A percentile compares a stretch with the other conserved stretches of the same genome.
Conservation (phyloP, 345 rosid species). For the Reutealis trisperma region DNA sequence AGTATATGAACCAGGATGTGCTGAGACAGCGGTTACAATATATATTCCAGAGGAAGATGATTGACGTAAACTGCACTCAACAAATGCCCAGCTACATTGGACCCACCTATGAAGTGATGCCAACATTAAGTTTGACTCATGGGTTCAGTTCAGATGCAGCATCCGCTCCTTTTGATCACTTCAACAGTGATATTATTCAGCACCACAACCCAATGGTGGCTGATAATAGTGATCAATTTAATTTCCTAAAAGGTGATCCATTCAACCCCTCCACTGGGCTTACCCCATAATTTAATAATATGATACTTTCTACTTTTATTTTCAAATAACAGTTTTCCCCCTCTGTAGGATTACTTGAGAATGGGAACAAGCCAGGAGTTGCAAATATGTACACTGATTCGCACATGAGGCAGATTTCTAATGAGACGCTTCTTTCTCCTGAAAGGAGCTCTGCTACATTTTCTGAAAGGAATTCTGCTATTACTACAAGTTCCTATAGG, state of each 20-base stretch:
- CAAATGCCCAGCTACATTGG: not conserved
- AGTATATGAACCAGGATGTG: slow-evolving; percentile 29
- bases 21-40: slow-evolving; percentile 18
- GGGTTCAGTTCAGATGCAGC: not conserved
- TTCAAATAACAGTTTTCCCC: not conserved
- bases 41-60: slow-evolving; percentile 12
- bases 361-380: slow-evolving; percentile 2
- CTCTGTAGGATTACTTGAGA: slow-evolving; percentile 8
- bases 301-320: not conserved
- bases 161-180: not conserved
- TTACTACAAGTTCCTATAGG: slow-evolving; percentile 16
- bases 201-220: not conserved
- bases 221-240: slow-evolving; percentile 10
- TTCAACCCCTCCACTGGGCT: not conserved
- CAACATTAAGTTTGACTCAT: not conserved
- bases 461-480: slow-evolving; percentile 27
- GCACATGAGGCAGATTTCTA: slow-evolving; percentile 14
- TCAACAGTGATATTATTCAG: not conserved
- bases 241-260: slow-evolving; percentile 10
- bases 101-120: slow-evolving; percentile 4
- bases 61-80: slow-evolving; percentile 1
- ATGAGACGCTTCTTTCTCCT: slow-evolving; percentile 18
- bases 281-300: not conserved
- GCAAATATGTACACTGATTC: slow-evolving; percentile 8
- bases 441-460: slow-evolving; percentile 20